A percentile compares a stretch with the other conserved stretches of the same genome.
Evolutionary conservation across 805 yeast species (phyloP).

Genomic region (Ogataea trehalophila): DNA sequence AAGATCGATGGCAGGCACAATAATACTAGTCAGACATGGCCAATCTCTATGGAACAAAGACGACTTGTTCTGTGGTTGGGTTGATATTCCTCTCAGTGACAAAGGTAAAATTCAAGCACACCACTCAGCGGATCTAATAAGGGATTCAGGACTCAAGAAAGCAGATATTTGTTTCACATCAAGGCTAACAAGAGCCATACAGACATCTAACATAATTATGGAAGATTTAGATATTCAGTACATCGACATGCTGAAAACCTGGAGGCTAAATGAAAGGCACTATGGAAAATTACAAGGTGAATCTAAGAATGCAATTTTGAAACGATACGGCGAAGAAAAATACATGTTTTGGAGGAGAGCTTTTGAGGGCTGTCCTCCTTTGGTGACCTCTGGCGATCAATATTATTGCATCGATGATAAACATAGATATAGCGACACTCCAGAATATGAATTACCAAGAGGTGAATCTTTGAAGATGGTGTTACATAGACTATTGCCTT

Average conservation of each 20-base stretch:
- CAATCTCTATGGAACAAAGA: constrained; percentile 75
- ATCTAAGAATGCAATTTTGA: constrained; percentile 61
- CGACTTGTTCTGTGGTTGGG: constrained; percentile 82
- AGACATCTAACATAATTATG: constrained; percentile 65
- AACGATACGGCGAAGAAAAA: constrained; percentile 63
- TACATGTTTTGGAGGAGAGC: constrained; percentile 80
- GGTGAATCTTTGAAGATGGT: constrained; percentile 77
- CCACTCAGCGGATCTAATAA: constrained; percentile 56
- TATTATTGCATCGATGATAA: constrained; percentile 34
- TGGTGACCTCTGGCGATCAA: constrained; percentile 34
- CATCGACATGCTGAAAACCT: constrained; percentile 52
- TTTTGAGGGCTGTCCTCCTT: constrained; percentile 66
- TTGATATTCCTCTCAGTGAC: constrained; percentile 64
- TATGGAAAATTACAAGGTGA: constrained; percentile 80
- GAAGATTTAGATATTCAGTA: constrained; percentile 47
- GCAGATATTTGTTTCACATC: constrained; percentile 70
- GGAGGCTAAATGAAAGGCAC: constrained; percentile 83
- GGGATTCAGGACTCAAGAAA: constrained; percentile 33
- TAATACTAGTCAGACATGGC: constrained; percentile 73
- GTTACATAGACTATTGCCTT: constrained; percentile 58
- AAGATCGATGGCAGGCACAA: constrained; percentile 21
- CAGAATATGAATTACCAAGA: constrained; percentile 50
- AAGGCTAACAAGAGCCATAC: constrained; percentile 66
- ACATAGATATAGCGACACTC: constrained; percentile 37
- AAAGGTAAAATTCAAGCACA: constrained; percentile 66